Percentiles rank a stretch among this genome's conserved stretches.
These are phyloP conservation scores for Torulaspora quercuum DNA, from an alignment of 805 yeast genomes.

Conservation along the genomic window DNA sequence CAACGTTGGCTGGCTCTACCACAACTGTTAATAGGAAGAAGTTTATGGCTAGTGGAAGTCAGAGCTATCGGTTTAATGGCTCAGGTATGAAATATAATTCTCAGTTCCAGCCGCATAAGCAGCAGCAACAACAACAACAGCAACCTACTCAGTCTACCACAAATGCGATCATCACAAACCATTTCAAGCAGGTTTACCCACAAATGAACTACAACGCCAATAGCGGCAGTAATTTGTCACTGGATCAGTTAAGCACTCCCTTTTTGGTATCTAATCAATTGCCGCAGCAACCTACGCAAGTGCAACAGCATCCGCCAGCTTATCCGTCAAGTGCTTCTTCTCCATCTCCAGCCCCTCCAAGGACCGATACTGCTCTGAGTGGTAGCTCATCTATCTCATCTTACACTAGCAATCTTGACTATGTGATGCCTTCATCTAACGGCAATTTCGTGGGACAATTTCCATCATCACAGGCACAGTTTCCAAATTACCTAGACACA, in stretches of 20 bases:
- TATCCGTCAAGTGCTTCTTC: constrained; percentile 17
- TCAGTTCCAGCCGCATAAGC: constrained; percentile 7
- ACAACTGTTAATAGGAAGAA: constrained; percentile 12
- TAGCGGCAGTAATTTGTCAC: constrained; percentile 12
- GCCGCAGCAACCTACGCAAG: constrained; percentile 11
- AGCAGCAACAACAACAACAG: constrained; percentile 11
- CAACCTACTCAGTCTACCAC: constrained; percentile 8
- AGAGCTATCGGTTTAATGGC: constrained; percentile 16
- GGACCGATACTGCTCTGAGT: constrained; percentile 21
- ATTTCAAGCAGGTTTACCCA: constrained; percentile 28
- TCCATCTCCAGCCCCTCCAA: constrained; percentile 21
- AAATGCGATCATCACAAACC: constrained; percentile 19
- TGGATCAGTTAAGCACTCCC: constrained; percentile 12
- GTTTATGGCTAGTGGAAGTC: constrained; percentile 10
- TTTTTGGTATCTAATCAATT: constrained; percentile 9
- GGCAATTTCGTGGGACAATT: constrained; percentile 17
- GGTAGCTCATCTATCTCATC: constrained; percentile 21
- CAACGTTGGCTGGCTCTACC: constrained; percentile 5
- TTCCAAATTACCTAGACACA: constrained; percentile 13
- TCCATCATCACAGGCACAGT: constrained; percentile 6
- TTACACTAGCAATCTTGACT: constrained; percentile 18
- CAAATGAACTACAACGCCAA: constrained; percentile 21
- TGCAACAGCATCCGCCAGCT: constrained; percentile 10
- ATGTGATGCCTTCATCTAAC: constrained; percentile 12
- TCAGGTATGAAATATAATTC: constrained; percentile 14